Percentiles rank a stretch among this genome's conserved stretches.
These are phyloP conservation scores for Mycena crocata DNA, from an alignment of 768 basidiomycete genomes.

Conservation along the genomic window DNA sequence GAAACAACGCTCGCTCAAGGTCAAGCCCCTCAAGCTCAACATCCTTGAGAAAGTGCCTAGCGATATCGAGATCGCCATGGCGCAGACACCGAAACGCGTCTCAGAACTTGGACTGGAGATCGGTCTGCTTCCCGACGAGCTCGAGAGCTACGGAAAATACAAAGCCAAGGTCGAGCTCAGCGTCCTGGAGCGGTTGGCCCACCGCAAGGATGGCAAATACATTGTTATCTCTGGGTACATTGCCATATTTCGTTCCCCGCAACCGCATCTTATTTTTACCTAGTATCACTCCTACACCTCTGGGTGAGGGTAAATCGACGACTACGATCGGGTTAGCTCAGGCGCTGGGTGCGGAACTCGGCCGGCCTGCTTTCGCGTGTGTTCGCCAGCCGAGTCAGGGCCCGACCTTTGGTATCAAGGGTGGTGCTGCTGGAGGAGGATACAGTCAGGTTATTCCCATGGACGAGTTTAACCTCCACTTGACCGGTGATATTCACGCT, in stretches of 20 bases:
- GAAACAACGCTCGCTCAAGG: constrained; percentile 68
- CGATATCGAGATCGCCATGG: constrained; percentile 96
- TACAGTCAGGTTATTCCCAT: constrained; percentile 99
- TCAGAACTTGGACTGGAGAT: constrained; percentile 88
- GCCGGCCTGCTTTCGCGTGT: constrained; percentile 93
- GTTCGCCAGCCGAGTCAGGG: constrained; percentile 99
- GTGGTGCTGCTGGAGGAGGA: constrained; percentile 97
- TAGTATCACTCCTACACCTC: constrained; percentile 95
- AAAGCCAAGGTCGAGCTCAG: constrained; percentile 97
- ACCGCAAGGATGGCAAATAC: constrained; percentile 94
- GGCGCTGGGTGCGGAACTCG: constrained; percentile 93
- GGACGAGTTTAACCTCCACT: constrained; percentile 99
- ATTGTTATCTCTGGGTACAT: constrained; percentile 92
- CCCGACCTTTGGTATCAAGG: constrained; percentile 99
- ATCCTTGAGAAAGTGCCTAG: constrained; percentile 90
- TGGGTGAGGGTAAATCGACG: constrained; percentile 98
- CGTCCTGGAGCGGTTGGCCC: constrained; percentile 84
- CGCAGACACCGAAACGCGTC: constrained; percentile 93
- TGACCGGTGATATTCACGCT: constrained; percentile 98
- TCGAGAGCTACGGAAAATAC: constrained; percentile 95
- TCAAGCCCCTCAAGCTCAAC: constrained; percentile 84
- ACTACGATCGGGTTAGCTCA: constrained; percentile 98
- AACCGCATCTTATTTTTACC: background rate
- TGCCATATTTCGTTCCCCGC: background rate
- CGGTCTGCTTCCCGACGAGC: constrained; percentile 85